Conservation (phyloP, 352 stramenopile species). For the Globisporangium nagaii region DNA sequence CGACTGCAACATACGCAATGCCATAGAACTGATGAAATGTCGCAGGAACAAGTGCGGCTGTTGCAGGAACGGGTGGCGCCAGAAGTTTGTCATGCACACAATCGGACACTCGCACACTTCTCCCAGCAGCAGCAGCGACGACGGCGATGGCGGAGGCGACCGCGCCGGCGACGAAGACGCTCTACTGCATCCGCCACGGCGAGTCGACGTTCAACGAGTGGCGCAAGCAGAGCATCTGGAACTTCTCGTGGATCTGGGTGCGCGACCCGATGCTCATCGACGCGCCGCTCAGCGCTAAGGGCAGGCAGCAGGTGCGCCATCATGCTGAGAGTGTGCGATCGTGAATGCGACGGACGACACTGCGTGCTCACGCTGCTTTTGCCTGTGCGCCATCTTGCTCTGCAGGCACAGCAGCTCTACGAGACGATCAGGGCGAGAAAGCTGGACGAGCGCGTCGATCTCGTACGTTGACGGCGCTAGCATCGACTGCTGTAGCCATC, state of each 20-base stretch:
- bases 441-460: constrained; percentile 61
- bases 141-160: neutral
- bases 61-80: too few species aligned
- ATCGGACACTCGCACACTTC: too few species aligned
- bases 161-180: constrained; percentile 31
- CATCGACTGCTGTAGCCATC: neutral
- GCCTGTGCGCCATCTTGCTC: neutral
- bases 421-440: constrained; percentile 24
- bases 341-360: neutral
- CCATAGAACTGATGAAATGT: too few species aligned
- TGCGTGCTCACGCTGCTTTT: neutral
- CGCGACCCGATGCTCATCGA: constrained; percentile 85
- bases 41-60: too few species aligned
- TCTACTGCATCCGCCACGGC: constrained; percentile 86
- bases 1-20: too few species aligned
- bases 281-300: constrained; percentile 65
- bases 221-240: constrained; percentile 67
- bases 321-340: neutral
- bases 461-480: constrained; percentile 26
- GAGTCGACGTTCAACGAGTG: constrained; percentile 88
- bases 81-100: too few species aligned
- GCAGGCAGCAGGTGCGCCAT: constrained; percentile 49
- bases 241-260: constrained; percentile 83
- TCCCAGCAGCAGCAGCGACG: too few species aligned
- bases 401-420: constrained; percentile 38